Conservation (phyloP, 2,329 filamentous ascomycete species). For the Gaeumannomyces tritici region DNA sequence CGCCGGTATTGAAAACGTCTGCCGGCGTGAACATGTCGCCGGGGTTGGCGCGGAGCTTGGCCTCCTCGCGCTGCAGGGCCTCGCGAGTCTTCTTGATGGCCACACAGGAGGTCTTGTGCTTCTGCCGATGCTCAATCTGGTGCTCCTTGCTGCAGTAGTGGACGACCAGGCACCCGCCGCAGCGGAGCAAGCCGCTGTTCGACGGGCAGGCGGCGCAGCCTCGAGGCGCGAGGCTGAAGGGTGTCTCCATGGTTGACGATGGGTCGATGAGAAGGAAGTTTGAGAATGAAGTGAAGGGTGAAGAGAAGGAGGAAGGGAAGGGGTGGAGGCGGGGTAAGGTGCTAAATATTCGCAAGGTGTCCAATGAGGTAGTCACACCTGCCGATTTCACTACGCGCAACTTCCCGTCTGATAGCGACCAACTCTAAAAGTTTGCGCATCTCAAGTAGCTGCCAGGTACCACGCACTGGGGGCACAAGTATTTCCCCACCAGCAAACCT, state of each 20-base stretch:
- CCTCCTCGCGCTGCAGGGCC: conserved; percentile 14
- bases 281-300: too few relatives aligned
- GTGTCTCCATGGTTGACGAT: not conserved
- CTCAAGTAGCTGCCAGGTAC: too few relatives aligned
- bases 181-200: conserved; percentile 11
- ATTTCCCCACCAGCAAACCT: too few relatives aligned
- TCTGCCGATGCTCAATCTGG: conserved; percentile 12
- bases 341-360: too few relatives aligned
- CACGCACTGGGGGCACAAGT: too few relatives aligned
- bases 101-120: conserved; percentile 16
- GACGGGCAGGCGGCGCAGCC: not conserved
- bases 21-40: not conserved
- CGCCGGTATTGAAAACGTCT: conserved; percentile 17
- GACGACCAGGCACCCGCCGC: conserved; percentile 15
- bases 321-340: too few relatives aligned
- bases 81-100: conserved; percentile 10
- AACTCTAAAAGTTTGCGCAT: too few relatives aligned
- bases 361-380: too few relatives aligned
- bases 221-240: not conserved
- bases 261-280: too few relatives aligned
- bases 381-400: too few relatives aligned
- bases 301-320: too few relatives aligned
- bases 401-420: too few relatives aligned
- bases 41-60: conserved; percentile 10
- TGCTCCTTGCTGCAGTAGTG: conserved; percentile 16